These are phyloP conservation scores for Cinnamomum micranthum DNA, from an alignment of 164 flowering plant genomes.

Conservation along the genomic window DNA sequence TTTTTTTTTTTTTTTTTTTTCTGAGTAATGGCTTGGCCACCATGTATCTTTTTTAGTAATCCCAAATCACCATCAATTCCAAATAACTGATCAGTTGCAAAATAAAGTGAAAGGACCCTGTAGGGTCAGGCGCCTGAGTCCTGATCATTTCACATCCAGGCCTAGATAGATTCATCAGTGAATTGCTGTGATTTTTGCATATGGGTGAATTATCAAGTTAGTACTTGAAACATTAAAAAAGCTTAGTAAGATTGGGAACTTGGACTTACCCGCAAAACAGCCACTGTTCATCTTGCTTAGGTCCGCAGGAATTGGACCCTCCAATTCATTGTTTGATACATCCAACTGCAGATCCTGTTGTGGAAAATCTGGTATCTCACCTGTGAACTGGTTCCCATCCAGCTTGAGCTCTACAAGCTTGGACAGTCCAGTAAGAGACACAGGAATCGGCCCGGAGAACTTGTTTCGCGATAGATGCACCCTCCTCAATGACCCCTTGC, in stretches of 20 bases:
- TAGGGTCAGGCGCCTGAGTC: neutral
- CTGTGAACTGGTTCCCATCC: constrained; percentile 40
- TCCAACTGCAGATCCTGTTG: constrained; percentile 38
- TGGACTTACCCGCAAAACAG: constrained; percentile 18
- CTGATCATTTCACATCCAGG: neutral
- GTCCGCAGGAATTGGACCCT: constrained; percentile 34
- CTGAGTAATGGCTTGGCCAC: no score
- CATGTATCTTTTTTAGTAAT: no score
- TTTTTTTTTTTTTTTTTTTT: no score
- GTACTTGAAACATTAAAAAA: neutral
- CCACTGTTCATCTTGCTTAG: constrained; percentile 23
- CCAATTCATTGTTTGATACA: constrained; percentile 50
- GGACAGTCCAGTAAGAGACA: constrained; percentile 22
- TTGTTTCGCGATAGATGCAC: constrained; percentile 39
- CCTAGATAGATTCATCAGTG: neutral
- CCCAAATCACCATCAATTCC: no score
- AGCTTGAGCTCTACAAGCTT: constrained; percentile 33
- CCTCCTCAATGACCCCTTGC: constrained; percentile 28
- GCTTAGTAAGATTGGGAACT: neutral
- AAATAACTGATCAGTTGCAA: no score
- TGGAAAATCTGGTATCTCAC: constrained; percentile 34
- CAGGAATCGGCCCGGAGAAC: constrained; percentile 37
- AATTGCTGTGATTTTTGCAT: neutral
- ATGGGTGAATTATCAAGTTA: neutral
- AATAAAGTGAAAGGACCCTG: no score